These are phyloP conservation scores for Boletus coffeatus DNA, from an alignment of 1,284 basidiomycete species.

Conservation along the genomic window DNA sequence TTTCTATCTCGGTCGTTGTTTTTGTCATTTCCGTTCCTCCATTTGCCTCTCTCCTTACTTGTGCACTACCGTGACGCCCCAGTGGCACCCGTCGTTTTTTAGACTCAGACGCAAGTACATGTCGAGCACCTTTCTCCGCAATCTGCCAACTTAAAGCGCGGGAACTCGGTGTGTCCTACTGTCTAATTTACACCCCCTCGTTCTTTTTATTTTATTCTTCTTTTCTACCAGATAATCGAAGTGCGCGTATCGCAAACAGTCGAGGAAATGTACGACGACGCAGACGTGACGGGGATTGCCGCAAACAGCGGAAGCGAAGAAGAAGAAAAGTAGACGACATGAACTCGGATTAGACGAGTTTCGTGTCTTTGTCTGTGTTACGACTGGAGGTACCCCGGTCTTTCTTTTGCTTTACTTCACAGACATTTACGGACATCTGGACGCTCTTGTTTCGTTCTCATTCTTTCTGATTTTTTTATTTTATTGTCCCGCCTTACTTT, in stretches of 20 bases:
- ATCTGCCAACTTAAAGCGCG: not conserved
- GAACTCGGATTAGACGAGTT: not conserved
- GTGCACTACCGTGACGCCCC: not conserved
- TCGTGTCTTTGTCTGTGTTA: not conserved
- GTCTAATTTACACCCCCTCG: not conserved
- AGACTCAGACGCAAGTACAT: not conserved
- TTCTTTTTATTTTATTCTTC: not conserved
- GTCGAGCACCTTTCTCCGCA: not conserved
- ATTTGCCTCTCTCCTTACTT: not conserved
- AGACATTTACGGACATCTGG: not conserved
- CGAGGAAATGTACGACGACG: not conserved
- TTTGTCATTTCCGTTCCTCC: not conserved
- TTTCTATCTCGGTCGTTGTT: not conserved
- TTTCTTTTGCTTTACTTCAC: not conserved
- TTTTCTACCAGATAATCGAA: not conserved
- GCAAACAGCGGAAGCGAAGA: not conserved
- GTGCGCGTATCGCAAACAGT: not conserved
- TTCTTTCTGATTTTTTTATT: not conserved
- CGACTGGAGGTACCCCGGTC: not conserved
- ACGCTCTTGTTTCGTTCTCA: not conserved
- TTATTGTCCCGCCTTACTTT: not conserved
- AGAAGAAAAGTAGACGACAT: not conserved
- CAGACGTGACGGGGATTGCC: not conserved
- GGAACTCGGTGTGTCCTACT: constrained; percentile 10
- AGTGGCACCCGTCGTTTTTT: not conserved